Evolutionary conservation across 1,284 basidiomycete species (phyloP).

Genomic region (Inonotus obliquus): DNA sequence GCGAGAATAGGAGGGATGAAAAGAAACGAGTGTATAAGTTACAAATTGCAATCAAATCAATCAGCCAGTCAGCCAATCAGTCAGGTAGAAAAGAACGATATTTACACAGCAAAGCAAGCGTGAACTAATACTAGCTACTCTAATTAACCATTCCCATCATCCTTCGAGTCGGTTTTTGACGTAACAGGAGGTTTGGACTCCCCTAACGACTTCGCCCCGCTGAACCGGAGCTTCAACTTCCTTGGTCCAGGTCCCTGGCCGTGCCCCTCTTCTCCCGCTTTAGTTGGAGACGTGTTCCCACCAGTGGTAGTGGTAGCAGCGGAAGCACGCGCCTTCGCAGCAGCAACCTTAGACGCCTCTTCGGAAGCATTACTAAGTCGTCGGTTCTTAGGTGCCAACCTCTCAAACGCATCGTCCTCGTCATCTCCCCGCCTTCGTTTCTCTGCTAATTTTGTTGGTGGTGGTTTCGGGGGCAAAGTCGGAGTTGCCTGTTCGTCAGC

Average conservation of each 20-base stretch:
- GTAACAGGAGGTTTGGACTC: constrained; percentile 18
- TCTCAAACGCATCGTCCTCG: constrained; percentile 67
- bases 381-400: constrained; percentile 51
- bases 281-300: background rate
- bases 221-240: constrained; percentile 75
- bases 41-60: background rate
- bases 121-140: background rate
- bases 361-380: constrained; percentile 37
- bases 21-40: constrained; percentile 4
- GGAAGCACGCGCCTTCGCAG: constrained; percentile 15
- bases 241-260: constrained; percentile 43
- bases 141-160: constrained; percentile 63
- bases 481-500: constrained; percentile 40
- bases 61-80: background rate
- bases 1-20: background rate
- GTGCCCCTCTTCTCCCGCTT: constrained; percentile 37
- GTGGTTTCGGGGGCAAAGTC: constrained; percentile 36
- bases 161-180: constrained; percentile 65
- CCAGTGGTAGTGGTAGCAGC: constrained; percentile 36
- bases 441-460: constrained; percentile 34
- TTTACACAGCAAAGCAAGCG: background rate
- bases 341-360: constrained; percentile 22
- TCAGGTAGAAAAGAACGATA: background rate
- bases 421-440: constrained; percentile 74
- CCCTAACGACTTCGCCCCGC: constrained; percentile 17